Percentiles rank a stretch among this genome's conserved stretches.
phyloP scores from a whole-genome alignment of 2,329 filamentous ascomycete genomes.

The Aspergillus puulaauensis region DNA sequence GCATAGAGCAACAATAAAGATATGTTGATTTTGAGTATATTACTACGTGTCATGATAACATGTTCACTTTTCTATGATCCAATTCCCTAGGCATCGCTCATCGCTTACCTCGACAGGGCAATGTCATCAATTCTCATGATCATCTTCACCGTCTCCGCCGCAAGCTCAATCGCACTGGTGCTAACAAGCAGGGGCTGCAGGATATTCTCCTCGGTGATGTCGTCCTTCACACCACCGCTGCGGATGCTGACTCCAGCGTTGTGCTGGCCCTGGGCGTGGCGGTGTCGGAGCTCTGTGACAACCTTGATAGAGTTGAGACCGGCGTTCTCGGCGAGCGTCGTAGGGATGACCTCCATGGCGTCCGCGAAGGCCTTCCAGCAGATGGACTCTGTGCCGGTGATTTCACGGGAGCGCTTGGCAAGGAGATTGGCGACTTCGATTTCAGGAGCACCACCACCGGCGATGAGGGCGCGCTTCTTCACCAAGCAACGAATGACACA shows the following conservation, averaged over 20 bases:
- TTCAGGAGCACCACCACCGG: conserved; percentile 92
- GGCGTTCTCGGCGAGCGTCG: conserved; percentile 94
- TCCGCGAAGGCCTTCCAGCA: conserved; percentile 99
- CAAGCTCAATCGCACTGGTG: conserved; percentile 95
- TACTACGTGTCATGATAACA: conserved; percentile 24
- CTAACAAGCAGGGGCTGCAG: conserved; percentile 93
- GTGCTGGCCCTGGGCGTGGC: conserved; percentile 91
- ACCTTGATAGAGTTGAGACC: conserved; percentile 98
- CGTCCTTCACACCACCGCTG: conserved; percentile 92
- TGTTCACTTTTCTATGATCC: conserved; percentile 16
- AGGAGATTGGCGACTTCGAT: conserved; percentile 92
- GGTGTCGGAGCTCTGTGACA: conserved; percentile 89
- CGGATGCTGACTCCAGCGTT: conserved; percentile 98
- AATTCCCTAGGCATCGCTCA: conserved; percentile 1
- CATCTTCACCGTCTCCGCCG: conserved; percentile 98
- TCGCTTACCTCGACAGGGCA: conserved; percentile 51
- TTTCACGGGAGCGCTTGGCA: conserved; percentile 74
- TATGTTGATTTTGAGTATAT: conserved; percentile 20
- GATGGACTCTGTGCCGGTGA: conserved; percentile 90
- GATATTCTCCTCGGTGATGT: conserved; percentile 96
- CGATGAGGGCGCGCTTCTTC: conserved; percentile 99
- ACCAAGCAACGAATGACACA: conserved; percentile 96
- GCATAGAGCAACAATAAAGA: neutral
- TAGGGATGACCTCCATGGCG: conserved; percentile 94
- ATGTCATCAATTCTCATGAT: conserved; percentile 70